Evolutionary conservation across 345 rosid genomes (phyloP).

Genomic region (Gossypium arboreum): DNA sequence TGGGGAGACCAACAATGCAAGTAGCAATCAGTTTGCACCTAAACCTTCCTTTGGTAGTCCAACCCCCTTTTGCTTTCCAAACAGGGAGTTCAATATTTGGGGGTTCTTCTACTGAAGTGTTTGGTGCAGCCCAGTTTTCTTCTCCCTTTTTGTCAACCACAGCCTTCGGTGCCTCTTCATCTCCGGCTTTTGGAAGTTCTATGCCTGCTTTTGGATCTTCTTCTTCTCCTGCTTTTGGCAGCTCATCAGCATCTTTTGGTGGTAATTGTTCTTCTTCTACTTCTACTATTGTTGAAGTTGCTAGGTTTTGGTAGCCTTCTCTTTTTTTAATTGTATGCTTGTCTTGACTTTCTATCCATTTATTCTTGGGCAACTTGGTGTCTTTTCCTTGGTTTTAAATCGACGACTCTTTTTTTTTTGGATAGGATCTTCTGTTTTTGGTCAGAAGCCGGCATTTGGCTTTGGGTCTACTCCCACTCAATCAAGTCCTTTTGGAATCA

Average conservation of each 20-base stretch:
- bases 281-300: constrained; percentile 39
- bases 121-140: constrained; percentile 66
- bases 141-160: constrained; percentile 62
- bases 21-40: constrained; percentile 64
- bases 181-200: constrained; percentile 68
- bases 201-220: constrained; percentile 61
- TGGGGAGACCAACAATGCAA: constrained; percentile 61
- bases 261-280: constrained; percentile 57
- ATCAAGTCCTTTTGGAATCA: constrained; percentile 62
- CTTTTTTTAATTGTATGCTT: not conserved
- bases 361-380: not conserved
- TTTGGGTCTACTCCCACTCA: constrained; percentile 63
- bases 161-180: constrained; percentile 71
- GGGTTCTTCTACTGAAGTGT: constrained; percentile 82
- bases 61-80: constrained; percentile 73
- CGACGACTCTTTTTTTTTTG: not conserved
- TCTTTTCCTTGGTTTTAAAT: not conserved
- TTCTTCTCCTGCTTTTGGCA: constrained; percentile 68
- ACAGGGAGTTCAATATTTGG: constrained; percentile 77
- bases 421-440: constrained; percentile 61
- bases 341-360: not conserved
- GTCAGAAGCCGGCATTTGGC: constrained; percentile 79
- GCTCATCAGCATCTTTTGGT: constrained; percentile 63
- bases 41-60: constrained; percentile 60
- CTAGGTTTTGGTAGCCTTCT: not conserved